Percentiles rank a stretch among this genome's conserved stretches.
phyloP scores from a whole-genome alignment of 1,284 basidiomycete genomes.

The Malassezia nana region DNA sequence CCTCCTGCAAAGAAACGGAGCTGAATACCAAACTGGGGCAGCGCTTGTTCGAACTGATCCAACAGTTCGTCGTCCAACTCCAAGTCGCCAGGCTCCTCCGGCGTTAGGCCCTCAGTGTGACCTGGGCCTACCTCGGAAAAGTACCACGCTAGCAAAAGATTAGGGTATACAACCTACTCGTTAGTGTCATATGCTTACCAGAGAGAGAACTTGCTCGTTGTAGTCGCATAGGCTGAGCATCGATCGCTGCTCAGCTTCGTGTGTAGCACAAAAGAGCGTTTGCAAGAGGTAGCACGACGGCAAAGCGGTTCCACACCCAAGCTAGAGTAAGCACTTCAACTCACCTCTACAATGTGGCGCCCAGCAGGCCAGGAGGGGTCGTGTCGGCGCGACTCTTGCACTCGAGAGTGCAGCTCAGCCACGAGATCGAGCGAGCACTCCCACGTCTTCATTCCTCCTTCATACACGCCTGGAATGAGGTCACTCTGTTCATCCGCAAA shows the following conservation, averaged over 20 bases:
- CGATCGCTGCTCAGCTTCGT: slow-evolving; percentile 40
- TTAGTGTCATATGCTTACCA: slow-evolving; percentile 52
- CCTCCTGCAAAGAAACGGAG: slow-evolving; percentile 71
- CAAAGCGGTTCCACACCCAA: slow-evolving; percentile 85
- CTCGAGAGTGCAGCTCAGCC: slow-evolving; percentile 22
- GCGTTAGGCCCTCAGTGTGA: not conserved
- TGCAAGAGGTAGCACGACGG: slow-evolving; percentile 65
- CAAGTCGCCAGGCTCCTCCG: slow-evolving; percentile 15
- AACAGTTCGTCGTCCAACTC: slow-evolving; percentile 53
- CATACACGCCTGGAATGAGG: slow-evolving; percentile 81
- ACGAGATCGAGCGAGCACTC: slow-evolving; percentile 83
- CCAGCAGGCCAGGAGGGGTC: slow-evolving; percentile 10
- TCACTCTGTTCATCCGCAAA: slow-evolving; percentile 58
- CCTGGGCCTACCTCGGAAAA: slow-evolving; percentile 18
- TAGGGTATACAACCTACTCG: slow-evolving; percentile 62
- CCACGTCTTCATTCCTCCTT: slow-evolving; percentile 96
- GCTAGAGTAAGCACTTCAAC: slow-evolving; percentile 50
- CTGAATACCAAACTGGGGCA: slow-evolving; percentile 55
- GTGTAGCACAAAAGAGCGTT: slow-evolving; percentile 53
- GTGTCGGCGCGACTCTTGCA: not conserved
- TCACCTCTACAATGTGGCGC: slow-evolving; percentile 23
- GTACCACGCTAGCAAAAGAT: slow-evolving; percentile 65
- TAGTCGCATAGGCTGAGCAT: slow-evolving; percentile 85
- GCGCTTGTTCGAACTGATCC: slow-evolving; percentile 57
- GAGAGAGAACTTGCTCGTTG: slow-evolving; percentile 66